Evolutionary conservation across 352 stramenopile genomes (phyloP).

Genomic region (Blastocystis sp.): DNA sequence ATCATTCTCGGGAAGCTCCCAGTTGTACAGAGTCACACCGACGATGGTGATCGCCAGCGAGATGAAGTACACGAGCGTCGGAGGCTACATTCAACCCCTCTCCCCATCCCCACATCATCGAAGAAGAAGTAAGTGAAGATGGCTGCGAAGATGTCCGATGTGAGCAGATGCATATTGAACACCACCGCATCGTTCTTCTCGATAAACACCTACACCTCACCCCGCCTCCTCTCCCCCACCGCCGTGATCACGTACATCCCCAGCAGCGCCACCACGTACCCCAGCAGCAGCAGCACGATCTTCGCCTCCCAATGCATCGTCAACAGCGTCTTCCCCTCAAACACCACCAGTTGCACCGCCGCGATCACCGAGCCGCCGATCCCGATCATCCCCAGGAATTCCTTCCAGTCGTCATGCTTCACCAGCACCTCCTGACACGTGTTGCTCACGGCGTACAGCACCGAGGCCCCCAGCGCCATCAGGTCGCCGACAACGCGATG

Average conservation of each 20-base stretch:
- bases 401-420: slow-evolving; percentile 37
- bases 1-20: neutral
- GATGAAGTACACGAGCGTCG: slow-evolving; percentile 47
- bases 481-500: slow-evolving; percentile 42
- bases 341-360: neutral
- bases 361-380: neutral
- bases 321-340: neutral
- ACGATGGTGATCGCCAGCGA: slow-evolving; percentile 48
- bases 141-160: slow-evolving; percentile 40
- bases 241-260: slow-evolving; percentile 42
- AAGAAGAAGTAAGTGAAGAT: slow-evolving; percentile 53
- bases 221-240: neutral
- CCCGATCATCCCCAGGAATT: slow-evolving; percentile 54
- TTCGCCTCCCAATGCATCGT: neutral
- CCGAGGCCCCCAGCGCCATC: neutral
- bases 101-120: neutral
- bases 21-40: slow-evolving; percentile 37
- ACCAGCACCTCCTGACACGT: slow-evolving; percentile 49
- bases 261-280: slow-evolving; percentile 3
- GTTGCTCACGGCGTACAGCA: slow-evolving; percentile 48
- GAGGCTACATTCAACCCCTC: neutral
- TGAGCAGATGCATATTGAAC: slow-evolving; percentile 54
- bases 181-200: slow-evolving; percentile 44
- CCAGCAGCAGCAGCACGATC: neutral
- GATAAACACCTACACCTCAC: slow-evolving; percentile 13